Evolutionary conservation across 2,329 filamentous ascomycete genomes (phyloP), one percentile per base, ranked within the genome.

Genomic region (Tolypocladium pustulatum): DNA sequence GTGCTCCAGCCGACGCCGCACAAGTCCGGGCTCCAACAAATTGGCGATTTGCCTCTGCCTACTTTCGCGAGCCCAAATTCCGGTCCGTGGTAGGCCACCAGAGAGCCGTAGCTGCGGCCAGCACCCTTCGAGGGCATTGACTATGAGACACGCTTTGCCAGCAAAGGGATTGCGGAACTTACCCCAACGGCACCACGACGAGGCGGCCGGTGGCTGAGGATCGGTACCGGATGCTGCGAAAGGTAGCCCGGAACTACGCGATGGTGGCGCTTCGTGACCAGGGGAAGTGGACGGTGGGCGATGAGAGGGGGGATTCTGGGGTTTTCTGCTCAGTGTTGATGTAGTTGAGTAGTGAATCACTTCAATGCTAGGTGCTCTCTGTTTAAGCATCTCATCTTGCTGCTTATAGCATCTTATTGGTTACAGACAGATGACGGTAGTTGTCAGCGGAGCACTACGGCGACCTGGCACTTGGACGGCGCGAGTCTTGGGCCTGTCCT

Each of bases 61-160:
- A 80, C 63, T 80, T 80, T 64, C 78, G 80, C 60, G 78, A 80
- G 66, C 78, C 77, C 27, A 78, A 73, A 65, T 80, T 81, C 63
- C 71, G 74, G 25, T 69, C 76, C 37, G 15, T 20, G 37, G 37
- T 38, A n/a, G n/a, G 36, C 36, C 10, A 15, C 36, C 36, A 37
- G 36, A 37, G 36, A 15, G 36, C 10, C 17, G 9, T 5, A 38
- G 15, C 37, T 38, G 15, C 37, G 15, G 3, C 67, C 70, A 56
- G 62, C 64, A 27, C 66, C 66, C 2, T 54, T 60, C 6, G 70
- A 74, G n/a, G 73, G 76, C 4, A 74, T 80, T 8, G 76, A 79
- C 63, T 80, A 80, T 62, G 77, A 78, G n/a, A 79, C 73, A 0
- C 76, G n/a, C n/a, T n/a, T n/a, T 80, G 63, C 80, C n/a, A n/a